phyloP scores from a whole-genome alignment of 2,329 filamentous ascomycete genomes.

The Sporothrix variecibatus region DNA sequence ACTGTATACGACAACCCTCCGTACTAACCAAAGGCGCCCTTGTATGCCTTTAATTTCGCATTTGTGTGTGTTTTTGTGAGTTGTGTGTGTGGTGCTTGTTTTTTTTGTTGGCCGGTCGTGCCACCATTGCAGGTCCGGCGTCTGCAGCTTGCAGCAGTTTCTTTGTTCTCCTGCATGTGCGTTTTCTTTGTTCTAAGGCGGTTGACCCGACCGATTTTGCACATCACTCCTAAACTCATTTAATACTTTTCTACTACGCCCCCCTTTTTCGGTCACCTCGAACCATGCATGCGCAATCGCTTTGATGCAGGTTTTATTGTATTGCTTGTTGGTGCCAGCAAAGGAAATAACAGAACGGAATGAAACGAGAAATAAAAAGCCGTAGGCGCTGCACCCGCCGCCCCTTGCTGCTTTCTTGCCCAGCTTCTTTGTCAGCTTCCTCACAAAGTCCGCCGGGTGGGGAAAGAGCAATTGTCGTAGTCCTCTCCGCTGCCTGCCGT shows the following conservation, averaged over 20 bases:
- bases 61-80: not conserved
- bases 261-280: not conserved
- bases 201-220: not conserved
- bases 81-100: not conserved
- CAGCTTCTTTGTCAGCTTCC: not conserved
- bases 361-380: not conserved
- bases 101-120: slow-evolving; percentile 4
- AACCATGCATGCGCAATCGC: not conserved
- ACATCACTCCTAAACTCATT: slow-evolving; percentile 6
- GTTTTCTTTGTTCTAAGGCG: slow-evolving; percentile 5
- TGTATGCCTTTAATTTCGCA: not conserved
- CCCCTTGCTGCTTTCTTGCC: slow-evolving; percentile 2
- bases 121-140: slow-evolving; percentile 8
- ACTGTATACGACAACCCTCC: not conserved
- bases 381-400: not conserved
- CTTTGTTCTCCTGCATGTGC: slow-evolving; percentile 20
- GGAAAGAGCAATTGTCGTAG: not conserved
- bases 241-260: not conserved
- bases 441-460: not conserved
- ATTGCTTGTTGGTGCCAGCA: not conserved
- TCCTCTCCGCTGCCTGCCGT: not conserved
- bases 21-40: not conserved
- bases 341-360: not conserved
- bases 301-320: not conserved
- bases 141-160: slow-evolving; percentile 5